Evolutionary conservation across 1,284 basidiomycete genomes (phyloP).

Genomic region (Puccinia polysora): DNA sequence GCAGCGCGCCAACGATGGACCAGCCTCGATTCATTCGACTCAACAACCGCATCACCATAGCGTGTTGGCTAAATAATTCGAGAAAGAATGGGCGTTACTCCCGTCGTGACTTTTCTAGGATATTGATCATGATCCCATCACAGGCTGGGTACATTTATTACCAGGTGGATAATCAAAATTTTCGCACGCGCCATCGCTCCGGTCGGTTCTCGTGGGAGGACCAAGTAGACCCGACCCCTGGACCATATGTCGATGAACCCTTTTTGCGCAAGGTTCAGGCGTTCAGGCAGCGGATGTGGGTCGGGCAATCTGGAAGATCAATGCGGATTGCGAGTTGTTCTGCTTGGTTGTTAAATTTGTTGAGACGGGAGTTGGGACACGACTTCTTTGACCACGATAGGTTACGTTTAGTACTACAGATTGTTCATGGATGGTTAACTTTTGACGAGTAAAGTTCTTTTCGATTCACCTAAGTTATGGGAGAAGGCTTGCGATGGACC

Average conservation of each 20-base stretch:
- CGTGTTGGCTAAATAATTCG: background rate
- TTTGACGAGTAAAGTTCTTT: background rate
- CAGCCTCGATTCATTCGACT: background rate
- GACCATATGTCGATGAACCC: background rate
- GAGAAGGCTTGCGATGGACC: no score
- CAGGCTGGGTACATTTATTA: background rate
- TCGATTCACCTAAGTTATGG: no score
- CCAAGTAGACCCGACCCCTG: background rate
- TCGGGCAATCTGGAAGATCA: background rate
- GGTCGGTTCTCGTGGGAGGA: constrained; percentile 2
- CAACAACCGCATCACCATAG: constrained; percentile 16
- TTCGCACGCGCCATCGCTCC: background rate
- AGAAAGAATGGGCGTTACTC: background rate
- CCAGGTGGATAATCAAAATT: background rate
- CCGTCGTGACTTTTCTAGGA: constrained; percentile 1
- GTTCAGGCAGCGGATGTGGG: constrained; percentile 9
- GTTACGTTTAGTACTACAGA: constrained; percentile 1
- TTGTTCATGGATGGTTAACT: background rate
- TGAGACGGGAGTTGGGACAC: constrained; percentile 14
- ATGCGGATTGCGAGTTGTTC: background rate
- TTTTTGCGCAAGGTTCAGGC: constrained; percentile 4
- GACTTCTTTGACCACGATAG: constrained; percentile 13
- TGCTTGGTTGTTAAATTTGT: constrained; percentile 2
- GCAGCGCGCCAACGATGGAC: background rate
- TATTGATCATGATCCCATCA: background rate